Conservation (phyloP, 139 green algal species). For the Ulvella scutata region DNA sequence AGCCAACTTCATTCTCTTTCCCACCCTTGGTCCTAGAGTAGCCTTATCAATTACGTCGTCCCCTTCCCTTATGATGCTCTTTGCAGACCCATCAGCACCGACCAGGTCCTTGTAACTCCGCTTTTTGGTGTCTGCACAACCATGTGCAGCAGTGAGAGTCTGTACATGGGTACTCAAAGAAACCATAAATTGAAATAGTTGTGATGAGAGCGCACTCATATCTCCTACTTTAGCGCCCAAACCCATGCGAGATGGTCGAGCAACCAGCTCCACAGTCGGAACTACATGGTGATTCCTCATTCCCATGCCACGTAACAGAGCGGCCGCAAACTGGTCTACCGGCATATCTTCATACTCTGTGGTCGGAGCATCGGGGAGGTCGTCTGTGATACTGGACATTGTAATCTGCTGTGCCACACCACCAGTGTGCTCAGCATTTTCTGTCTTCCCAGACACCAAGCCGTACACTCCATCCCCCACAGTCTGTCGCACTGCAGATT, state of each 20-base stretch:
- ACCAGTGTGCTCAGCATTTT: neutral
- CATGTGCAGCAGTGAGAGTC: neutral
- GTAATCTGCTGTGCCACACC: neutral
- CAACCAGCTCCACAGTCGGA: neutral
- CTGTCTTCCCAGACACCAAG: neutral
- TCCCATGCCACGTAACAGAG: neutral
- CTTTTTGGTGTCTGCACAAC: neutral
- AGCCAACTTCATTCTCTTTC: neutral
- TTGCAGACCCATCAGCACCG: neutral
- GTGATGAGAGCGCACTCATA: neutral
- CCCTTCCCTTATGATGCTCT: neutral
- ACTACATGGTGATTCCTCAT: constrained; percentile 4
- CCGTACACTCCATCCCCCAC: neutral
- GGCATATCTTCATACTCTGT: neutral
- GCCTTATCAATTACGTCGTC: neutral
- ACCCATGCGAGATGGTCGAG: neutral
- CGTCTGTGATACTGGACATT: neutral
- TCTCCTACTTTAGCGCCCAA: neutral
- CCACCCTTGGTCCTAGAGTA: neutral
- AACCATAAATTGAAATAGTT: neutral
- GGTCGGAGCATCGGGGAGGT: neutral
- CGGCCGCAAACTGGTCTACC: neutral
- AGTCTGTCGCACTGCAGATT: neutral
- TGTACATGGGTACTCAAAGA: neutral
- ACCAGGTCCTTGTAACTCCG: neutral